Conservation (phyloP, 371 early-diverging fungal species). For the Globomyces sp. region DNA sequence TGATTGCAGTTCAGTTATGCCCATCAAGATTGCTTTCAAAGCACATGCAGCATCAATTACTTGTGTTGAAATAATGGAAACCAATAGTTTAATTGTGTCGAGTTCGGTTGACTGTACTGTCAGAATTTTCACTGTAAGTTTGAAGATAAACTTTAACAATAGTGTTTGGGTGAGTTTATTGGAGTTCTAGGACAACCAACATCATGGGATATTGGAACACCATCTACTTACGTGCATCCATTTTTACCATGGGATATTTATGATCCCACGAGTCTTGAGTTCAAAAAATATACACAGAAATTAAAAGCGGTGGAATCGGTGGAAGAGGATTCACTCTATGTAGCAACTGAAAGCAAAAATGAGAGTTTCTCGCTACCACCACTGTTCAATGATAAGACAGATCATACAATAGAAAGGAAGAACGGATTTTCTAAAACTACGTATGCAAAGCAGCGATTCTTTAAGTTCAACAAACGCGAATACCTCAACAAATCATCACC, state of each 20-base stretch:
- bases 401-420: background rate
- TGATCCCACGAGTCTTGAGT: background rate
- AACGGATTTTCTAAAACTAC: background rate
- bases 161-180: slow-evolving; percentile 37
- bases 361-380: too few species aligned
- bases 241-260: slow-evolving; percentile 37
- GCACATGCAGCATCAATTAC: slow-evolving; percentile 38
- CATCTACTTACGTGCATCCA: slow-evolving; percentile 28
- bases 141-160: slow-evolving; percentile 7
- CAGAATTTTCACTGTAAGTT: slow-evolving; percentile 34
- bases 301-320: background rate
- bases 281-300: background rate
- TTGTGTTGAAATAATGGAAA: slow-evolving; percentile 33
- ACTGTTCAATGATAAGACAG: background rate
- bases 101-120: slow-evolving; percentile 44
- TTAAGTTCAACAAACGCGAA: background rate
- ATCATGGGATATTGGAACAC: slow-evolving; percentile 38
- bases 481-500: background rate
- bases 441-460: slow-evolving; percentile 10
- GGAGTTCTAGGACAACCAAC: slow-evolving; percentile 45
- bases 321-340: background rate
- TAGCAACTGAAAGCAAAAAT: background rate
- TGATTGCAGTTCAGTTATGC: slow-evolving; percentile 13
- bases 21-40: slow-evolving; percentile 27
- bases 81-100: slow-evolving; percentile 33